Base-by-base conservation (phyloP, 768 basidiomycete genomes). In the Lactarius evosmus region DNA sequence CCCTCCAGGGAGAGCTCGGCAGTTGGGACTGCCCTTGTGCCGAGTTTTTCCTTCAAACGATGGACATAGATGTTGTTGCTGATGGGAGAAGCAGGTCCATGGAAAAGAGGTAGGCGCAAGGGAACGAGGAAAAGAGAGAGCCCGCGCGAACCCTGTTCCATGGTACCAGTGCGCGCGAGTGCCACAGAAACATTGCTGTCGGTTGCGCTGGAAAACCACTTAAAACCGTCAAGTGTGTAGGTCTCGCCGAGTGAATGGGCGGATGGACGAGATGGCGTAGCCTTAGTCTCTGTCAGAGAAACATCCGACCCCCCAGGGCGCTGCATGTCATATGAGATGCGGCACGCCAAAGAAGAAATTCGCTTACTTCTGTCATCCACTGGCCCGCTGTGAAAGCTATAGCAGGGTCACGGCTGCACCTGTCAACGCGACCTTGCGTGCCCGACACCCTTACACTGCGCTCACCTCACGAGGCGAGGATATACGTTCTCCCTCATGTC, bases 191-290 rank as follows among this genome's bases (percentile, higher is more conserved):
- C 76, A 63, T 92, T 78, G 66, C 86, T 84, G 68, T 92, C 91
- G 0, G 89, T 89, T 1, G 91, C 91, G 68, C 87, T 89, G 17
- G 89, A 90, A 73, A 91, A 91, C 89, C 89, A 91, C 75, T 91
- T 91, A 72, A 91, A 83, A 3, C 89, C 88, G 66, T 90, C 77
- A 25, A 91, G 72, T 22, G 70, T 76, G 71, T 88, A 88, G 55
- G 78, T 74, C 3, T 81, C 75, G 22, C 87, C 87, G 60, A 82
- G 70, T 4, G 68, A 65, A 61, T 77, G 71, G 1, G 63, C 65
- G 38, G 75, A 67, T 36, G 68, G 70, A 7, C 75, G 72, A 0
- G 77, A 72, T 2, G 78, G 72, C 29, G 69, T 70, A 2, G 88
- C 89, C 0, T 76, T 76, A 1, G 88, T 91, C 71, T 91, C 89